Percentiles rank a stretch among this genome's conserved stretches.
Evolutionary conservation across 768 basidiomycete species (phyloP).

Genomic region (Paxillus rubicundulus): DNA sequence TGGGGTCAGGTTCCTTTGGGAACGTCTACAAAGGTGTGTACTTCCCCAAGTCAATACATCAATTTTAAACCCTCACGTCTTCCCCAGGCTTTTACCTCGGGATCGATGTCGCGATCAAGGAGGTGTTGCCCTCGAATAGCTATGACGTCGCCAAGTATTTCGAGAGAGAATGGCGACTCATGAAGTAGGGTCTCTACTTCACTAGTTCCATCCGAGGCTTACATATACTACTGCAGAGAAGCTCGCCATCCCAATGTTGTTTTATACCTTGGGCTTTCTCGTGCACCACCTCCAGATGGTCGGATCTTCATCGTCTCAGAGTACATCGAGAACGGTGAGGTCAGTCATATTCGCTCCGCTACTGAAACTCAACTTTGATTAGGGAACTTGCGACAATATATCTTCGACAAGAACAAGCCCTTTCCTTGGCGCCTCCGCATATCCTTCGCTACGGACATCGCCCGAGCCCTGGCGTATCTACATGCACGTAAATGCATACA

Average conservation of each 20-base stretch:
- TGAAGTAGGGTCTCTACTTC: slow-evolving; percentile 56
- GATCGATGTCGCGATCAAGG: slow-evolving; percentile 94
- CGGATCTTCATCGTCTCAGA: slow-evolving; percentile 96
- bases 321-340: slow-evolving; percentile 77
- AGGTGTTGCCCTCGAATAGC: slow-evolving; percentile 86
- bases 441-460: slow-evolving; percentile 92
- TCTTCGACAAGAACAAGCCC: slow-evolving; percentile 77
- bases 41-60: too few relatives aligned
- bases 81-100: slow-evolving; percentile 83
- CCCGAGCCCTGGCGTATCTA: slow-evolving; percentile 94
- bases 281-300: slow-evolving; percentile 70
- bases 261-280: slow-evolving; percentile 86
- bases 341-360: background rate
- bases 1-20: slow-evolving; percentile 91
- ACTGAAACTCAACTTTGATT: slow-evolving; percentile 3
- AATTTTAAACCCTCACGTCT: background rate
- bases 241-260: slow-evolving; percentile 92
- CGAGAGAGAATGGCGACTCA: slow-evolving; percentile 96
- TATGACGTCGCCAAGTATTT: slow-evolving; percentile 98
- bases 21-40: slow-evolving; percentile 81
- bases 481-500: slow-evolving; percentile 91
- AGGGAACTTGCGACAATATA: slow-evolving; percentile 83
- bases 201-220: background rate
- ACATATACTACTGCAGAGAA: slow-evolving; percentile 44
- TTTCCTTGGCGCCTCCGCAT: slow-evolving; percentile 93